A percentile compares a stretch with the other conserved stretches of the same genome.
phyloP scores from a whole-genome alignment of 371 early-diverging fungal genomes.

The Globomyces sp. region DNA sequence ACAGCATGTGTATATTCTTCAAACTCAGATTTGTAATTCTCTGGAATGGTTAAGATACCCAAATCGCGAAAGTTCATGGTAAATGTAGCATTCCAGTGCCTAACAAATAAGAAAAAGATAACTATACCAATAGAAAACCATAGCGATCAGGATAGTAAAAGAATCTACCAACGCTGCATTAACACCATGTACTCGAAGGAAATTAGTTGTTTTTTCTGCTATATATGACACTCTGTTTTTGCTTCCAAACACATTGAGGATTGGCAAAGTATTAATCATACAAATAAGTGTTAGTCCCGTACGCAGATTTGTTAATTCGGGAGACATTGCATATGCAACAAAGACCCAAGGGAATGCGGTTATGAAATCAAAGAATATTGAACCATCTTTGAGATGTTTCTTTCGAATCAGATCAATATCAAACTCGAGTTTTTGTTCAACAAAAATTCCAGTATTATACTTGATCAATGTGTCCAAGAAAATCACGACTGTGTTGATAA shows the following conservation, averaged over 20 bases:
- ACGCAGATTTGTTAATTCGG: too few relatives aligned
- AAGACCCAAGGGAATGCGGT: not conserved
- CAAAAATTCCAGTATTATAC: not conserved
- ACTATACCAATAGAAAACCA: constrained; percentile 7
- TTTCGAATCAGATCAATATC: not conserved
- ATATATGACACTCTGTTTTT: not conserved
- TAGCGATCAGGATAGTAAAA: constrained; percentile 1
- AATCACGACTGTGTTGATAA: not conserved
- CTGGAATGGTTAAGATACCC: not conserved
- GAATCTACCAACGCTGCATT: not conserved
- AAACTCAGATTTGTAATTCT: not conserved
- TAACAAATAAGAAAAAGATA: not conserved
- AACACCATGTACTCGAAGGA: not conserved
- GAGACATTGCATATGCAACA: not conserved
- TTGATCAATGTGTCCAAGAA: not conserved
- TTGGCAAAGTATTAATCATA: not conserved
- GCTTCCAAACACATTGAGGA: not conserved
- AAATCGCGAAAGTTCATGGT: not conserved
- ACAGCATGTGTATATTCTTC: constrained; percentile 5
- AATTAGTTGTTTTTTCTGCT: not conserved
- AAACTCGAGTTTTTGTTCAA: not conserved
- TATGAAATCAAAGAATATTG: not conserved
- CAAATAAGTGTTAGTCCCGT: not conserved
- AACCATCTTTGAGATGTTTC: not conserved
- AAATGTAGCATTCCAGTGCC: not conserved